These are phyloP conservation scores for Delphinella strobiligena DNA, from an alignment of 2,329 filamentous ascomycete genomes.

Conservation along the genomic window DNA sequence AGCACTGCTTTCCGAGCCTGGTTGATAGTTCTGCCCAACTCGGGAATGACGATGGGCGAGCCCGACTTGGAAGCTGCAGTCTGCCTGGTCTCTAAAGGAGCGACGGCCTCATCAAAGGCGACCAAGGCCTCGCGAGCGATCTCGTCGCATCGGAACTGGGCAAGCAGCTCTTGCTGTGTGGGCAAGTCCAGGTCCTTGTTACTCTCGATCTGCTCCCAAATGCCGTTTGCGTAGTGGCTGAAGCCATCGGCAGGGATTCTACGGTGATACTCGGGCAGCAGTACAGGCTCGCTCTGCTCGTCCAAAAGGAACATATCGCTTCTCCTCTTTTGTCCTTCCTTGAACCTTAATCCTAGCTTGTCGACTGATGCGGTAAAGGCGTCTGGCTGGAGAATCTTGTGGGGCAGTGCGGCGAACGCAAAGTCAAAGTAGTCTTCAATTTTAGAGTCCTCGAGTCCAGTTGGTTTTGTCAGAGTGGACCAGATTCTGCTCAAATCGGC, in stretches of 20 bases:
- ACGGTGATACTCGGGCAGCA: constrained; percentile 88
- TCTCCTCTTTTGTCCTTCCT: constrained; percentile 49
- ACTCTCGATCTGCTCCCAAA: constrained; percentile 98
- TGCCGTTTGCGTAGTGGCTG: constrained; percentile 78
- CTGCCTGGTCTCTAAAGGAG: constrained; percentile 77
- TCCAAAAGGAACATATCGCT: constrained; percentile 52
- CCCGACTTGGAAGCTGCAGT: constrained; percentile 62
- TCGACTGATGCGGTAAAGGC: constrained; percentile 74
- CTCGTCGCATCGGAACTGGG: constrained; percentile 95
- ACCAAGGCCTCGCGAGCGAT: constrained; percentile 82
- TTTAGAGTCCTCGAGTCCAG: constrained; percentile 72
- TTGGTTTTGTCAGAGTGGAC: constrained; percentile 82
- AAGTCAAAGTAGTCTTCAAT: constrained; percentile 99
- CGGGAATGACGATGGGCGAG: constrained; percentile 57
- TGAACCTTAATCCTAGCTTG: constrained; percentile 70
- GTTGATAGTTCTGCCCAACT: constrained; percentile 64
- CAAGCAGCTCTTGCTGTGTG: constrained; percentile 90
- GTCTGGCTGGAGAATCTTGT: constrained; percentile 92
- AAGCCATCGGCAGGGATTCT: constrained; percentile 97
- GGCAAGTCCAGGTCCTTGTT: constrained; percentile 97
- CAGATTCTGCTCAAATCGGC: constrained; percentile 89
- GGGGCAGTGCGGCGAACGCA: constrained; percentile 85
- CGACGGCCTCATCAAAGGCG: constrained; percentile 69
- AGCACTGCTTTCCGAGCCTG: constrained; percentile 60
- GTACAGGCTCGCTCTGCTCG: constrained; percentile 65